Evolutionary conservation across 1,284 basidiomycete genomes (phyloP).

Genomic region (Leccinum variabile): DNA sequence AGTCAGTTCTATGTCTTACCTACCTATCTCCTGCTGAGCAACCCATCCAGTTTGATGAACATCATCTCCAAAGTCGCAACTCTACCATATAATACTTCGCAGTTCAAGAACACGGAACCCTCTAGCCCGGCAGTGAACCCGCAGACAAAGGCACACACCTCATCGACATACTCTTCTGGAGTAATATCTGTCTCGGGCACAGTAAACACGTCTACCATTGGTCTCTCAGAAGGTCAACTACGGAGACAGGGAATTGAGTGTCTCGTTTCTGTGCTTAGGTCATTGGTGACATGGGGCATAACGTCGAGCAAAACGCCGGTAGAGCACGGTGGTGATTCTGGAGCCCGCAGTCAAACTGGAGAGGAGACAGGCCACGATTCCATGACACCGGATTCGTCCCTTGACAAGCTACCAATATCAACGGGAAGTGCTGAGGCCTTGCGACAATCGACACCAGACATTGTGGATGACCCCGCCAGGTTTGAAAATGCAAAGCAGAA

Average conservation of each 20-base stretch:
- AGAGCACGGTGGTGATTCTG: constrained; percentile 45
- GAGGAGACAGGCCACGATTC: constrained; percentile 55
- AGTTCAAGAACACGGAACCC: constrained; percentile 55
- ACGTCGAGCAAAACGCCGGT: constrained; percentile 50
- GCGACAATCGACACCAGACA: constrained; percentile 72
- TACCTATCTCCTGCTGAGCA: constrained; percentile 11
- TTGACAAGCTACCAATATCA: constrained; percentile 48
- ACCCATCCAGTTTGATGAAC: constrained; percentile 77
- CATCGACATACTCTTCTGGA: constrained; percentile 60
- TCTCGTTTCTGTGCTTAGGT: constrained; percentile 82
- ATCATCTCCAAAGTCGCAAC: constrained; percentile 90
- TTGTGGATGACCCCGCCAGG: constrained; percentile 83
- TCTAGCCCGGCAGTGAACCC: constrained; percentile 58
- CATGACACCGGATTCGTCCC: constrained; percentile 53
- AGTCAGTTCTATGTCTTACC: constrained; percentile 15
- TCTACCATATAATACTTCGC: constrained; percentile 57
- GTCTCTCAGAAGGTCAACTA: constrained; percentile 80
- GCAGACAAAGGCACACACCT: constrained; percentile 49
- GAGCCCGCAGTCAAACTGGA: constrained; percentile 44
- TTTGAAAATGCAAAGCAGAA: constrained; percentile 98
- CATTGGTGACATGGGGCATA: constrained; percentile 89
- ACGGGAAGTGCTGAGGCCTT: constrained; percentile 50
- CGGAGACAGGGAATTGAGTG: constrained; percentile 89
- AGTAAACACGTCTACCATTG: constrained; percentile 63
- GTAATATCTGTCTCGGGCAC: constrained; percentile 68